phyloP scores from a whole-genome alignment of 768 basidiomycete species.

The Tricholoma hemisulphureum region DNA sequence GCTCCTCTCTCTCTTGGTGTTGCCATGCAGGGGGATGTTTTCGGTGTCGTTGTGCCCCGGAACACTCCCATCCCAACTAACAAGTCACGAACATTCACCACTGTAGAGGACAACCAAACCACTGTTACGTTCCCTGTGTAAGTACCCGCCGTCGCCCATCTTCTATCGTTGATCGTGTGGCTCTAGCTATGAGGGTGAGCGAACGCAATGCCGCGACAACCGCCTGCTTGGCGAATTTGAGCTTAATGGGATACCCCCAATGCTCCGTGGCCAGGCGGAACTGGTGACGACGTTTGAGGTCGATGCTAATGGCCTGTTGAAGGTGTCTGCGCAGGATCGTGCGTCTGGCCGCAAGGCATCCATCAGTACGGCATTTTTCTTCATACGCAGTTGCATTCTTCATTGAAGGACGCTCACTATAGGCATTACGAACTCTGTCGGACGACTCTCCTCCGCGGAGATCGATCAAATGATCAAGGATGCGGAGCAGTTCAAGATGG shows the following conservation, averaged over 20 bases:
- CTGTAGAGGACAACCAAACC: slow-evolving; percentile 99
- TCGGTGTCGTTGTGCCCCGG: slow-evolving; percentile 98
- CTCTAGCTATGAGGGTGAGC: slow-evolving; percentile 93
- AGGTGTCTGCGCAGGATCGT: slow-evolving; percentile 98
- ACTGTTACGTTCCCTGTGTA: slow-evolving; percentile 99
- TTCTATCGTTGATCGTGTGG: background rate
- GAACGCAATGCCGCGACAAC: slow-evolving; percentile 99
- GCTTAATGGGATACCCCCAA: slow-evolving; percentile 97
- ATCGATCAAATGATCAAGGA: slow-evolving; percentile 99
- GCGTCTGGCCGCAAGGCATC: slow-evolving; percentile 99
- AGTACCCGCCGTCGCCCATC: slow-evolving; percentile 21
- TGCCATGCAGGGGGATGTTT: slow-evolving; percentile 99
- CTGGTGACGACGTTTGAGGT: slow-evolving; percentile 99
- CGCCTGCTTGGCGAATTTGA: slow-evolving; percentile 99
- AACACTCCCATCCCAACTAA: slow-evolving; percentile 99
- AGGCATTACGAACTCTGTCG: slow-evolving; percentile 99
- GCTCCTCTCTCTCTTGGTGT: slow-evolving; percentile 98
- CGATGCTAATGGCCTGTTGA: slow-evolving; percentile 98
- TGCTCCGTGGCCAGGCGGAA: slow-evolving; percentile 99
- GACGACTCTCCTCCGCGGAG: slow-evolving; percentile 94
- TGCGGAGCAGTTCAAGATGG: slow-evolving; percentile 95
- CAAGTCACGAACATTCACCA: slow-evolving; percentile 98
- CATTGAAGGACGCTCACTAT: slow-evolving; percentile 13
- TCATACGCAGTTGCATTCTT: background rate
- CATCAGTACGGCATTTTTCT: slow-evolving; percentile 64